Conservation (phyloP, 1,284 basidiomycete species). For the Marasmius tenuissimus region DNA sequence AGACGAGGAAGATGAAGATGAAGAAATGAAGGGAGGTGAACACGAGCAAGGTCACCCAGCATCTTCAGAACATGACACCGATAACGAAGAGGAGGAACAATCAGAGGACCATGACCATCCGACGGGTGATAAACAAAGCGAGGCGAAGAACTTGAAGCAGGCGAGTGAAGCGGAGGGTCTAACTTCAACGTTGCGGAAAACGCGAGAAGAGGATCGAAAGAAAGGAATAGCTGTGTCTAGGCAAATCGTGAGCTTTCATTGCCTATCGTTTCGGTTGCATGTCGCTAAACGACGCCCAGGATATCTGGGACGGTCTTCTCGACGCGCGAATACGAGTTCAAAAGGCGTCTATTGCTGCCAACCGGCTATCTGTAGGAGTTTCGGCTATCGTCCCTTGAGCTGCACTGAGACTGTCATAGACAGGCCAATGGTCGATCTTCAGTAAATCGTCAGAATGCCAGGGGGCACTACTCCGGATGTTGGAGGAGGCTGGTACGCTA, state of each 20-base stretch:
- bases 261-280: slow-evolving; percentile 4
- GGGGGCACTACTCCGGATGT: slow-evolving; percentile 43
- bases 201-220: slow-evolving; percentile 61
- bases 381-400: slow-evolving; percentile 2
- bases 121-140: slow-evolving; percentile 10
- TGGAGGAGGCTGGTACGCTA: slow-evolving; percentile 58
- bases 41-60: too few relatives aligned
- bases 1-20: slow-evolving; percentile 32
- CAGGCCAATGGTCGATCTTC: slow-evolving; percentile 28
- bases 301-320: slow-evolving; percentile 81
- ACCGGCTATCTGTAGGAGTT: slow-evolving; percentile 51
- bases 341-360: slow-evolving; percentile 69
- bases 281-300: slow-evolving; percentile 40
- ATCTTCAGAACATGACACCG: slow-evolving; percentile 25
- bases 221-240: slow-evolving; percentile 82
- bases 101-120: slow-evolving; percentile 31
- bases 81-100: slow-evolving; percentile 23
- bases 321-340: slow-evolving; percentile 89
- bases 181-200: slow-evolving; percentile 53
- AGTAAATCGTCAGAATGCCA: slow-evolving; percentile 33
- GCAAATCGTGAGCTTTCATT: slow-evolving; percentile 67
- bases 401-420: slow-evolving; percentile 27
- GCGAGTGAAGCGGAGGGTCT: slow-evolving; percentile 46
- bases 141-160: slow-evolving; percentile 12
- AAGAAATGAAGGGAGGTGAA: slow-evolving; percentile 26